These are phyloP conservation scores for Dipteronia dyeriana DNA, from an alignment of 345 rosid genomes.

Conservation along the genomic window DNA sequence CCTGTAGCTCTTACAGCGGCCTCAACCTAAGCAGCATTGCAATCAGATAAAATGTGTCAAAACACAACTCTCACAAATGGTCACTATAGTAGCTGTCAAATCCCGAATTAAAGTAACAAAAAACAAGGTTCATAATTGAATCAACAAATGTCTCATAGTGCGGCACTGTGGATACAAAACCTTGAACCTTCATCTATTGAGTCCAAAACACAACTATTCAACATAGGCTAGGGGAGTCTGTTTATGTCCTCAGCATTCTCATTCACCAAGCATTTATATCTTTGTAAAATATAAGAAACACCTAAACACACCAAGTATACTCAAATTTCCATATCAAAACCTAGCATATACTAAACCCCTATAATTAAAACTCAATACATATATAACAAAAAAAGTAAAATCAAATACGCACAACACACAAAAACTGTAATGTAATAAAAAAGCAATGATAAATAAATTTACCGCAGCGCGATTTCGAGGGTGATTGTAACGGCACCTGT, in stretches of 20 bases:
- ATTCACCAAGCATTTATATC: conserved; percentile 1
- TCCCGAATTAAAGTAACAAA: neutral
- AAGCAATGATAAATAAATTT: conserved; percentile 18
- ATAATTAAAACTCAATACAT: neutral
- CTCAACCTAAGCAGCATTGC: conserved; percentile 47
- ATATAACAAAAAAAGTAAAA: neutral
- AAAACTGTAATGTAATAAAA: neutral
- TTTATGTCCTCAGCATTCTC: neutral
- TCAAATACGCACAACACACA: neutral
- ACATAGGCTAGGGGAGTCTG: neutral
- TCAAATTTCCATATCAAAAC: neutral
- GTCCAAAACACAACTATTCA: neutral
- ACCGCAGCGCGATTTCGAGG: conserved; percentile 92
- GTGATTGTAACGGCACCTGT: conserved; percentile 93
- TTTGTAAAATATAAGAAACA: neutral
- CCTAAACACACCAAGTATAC: neutral
- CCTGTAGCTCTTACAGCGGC: conserved; percentile 80
- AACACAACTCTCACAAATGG: conserved; percentile 12
- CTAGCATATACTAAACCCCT: conserved; percentile 15
- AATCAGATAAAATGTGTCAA: conserved; percentile 13
- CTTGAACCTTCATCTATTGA: conserved; percentile 8
- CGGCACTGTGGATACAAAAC: neutral
- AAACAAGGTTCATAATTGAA: neutral
- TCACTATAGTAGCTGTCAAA: neutral
- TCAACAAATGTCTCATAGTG: neutral